Conservation (phyloP, 305 asterid genomes). For the Fraxinus xanthoxyloides region DNA sequence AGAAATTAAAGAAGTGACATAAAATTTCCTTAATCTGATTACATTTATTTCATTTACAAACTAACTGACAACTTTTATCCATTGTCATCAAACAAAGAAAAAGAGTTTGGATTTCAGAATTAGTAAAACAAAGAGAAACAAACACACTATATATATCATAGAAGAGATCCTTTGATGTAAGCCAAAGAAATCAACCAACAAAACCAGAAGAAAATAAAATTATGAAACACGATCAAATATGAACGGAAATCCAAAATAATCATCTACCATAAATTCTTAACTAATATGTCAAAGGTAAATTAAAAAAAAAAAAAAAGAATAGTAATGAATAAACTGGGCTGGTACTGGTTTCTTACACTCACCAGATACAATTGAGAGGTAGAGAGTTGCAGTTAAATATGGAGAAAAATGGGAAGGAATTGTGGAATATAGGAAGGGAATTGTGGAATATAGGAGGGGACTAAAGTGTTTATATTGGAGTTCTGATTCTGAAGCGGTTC, state of each 20-base stretch:
- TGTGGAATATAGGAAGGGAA: constrained; percentile 4
- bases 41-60: constrained; percentile 21
- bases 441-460: constrained; percentile 9
- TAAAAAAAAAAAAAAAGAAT: constrained; percentile 23
- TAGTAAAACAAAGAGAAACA: constrained; percentile 5
- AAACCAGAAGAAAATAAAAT: neutral
- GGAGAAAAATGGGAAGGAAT: constrained; percentile 5
- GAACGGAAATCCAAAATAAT: constrained; percentile 10
- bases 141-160: neutral
- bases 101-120: constrained; percentile 7
- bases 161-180: neutral
- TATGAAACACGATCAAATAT: neutral
- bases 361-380: constrained; percentile 14
- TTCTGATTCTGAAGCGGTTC: neutral
- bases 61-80: constrained; percentile 6
- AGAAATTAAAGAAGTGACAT: constrained; percentile 3
- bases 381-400: constrained; percentile 21
- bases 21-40: neutral
- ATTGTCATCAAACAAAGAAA: constrained; percentile 9
- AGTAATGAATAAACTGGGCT: constrained; percentile 34
- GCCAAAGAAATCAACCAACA: neutral
- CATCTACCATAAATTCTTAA: constrained; percentile 16
- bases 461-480: neutral
- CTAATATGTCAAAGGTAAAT: constrained; percentile 6
- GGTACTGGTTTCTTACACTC: neutral